Percentiles rank a stretch among this genome's conserved stretches.
phyloP scores from a whole-genome alignment of 257 asterid species.

The Nicotiana obtusifolia region DNA sequence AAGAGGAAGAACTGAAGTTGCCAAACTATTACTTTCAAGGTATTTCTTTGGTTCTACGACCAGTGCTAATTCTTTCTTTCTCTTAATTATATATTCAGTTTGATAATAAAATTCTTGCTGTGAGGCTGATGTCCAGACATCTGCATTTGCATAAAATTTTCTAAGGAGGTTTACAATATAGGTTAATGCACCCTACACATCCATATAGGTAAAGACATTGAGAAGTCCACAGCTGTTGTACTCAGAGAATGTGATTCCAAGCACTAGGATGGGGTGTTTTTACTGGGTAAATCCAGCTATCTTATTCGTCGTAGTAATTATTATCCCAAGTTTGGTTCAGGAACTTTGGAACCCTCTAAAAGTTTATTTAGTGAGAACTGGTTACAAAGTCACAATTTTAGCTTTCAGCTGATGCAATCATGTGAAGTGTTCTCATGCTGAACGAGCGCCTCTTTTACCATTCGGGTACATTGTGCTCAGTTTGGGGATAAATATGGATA shows the following conservation, averaged over 20 bases:
- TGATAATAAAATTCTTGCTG: background rate
- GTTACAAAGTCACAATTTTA: background rate
- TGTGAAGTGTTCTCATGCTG: background rate
- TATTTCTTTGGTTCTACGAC: conserved; percentile 15
- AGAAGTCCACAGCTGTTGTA: background rate
- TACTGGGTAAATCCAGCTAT: background rate
- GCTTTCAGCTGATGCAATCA: background rate
- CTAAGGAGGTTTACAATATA: background rate
- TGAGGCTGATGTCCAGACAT: background rate
- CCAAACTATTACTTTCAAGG: conserved; percentile 72
- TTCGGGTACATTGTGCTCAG: background rate
- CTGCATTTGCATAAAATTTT: background rate
- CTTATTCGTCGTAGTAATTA: background rate
- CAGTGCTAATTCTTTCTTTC: background rate
- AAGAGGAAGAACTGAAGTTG: conserved; percentile 53
- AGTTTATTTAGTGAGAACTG: background rate
- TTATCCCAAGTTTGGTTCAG: background rate
- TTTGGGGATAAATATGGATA: background rate
- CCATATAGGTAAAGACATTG: background rate
- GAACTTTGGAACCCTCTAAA: background rate
- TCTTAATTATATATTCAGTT: background rate
- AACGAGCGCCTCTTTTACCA: background rate
- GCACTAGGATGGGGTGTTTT: background rate
- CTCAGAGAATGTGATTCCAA: background rate
- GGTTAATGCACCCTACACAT: background rate